Base-by-base conservation (phyloP, 192 early-diverging fungal genomes). In the Fimicolochytrium jonesii region DNA sequence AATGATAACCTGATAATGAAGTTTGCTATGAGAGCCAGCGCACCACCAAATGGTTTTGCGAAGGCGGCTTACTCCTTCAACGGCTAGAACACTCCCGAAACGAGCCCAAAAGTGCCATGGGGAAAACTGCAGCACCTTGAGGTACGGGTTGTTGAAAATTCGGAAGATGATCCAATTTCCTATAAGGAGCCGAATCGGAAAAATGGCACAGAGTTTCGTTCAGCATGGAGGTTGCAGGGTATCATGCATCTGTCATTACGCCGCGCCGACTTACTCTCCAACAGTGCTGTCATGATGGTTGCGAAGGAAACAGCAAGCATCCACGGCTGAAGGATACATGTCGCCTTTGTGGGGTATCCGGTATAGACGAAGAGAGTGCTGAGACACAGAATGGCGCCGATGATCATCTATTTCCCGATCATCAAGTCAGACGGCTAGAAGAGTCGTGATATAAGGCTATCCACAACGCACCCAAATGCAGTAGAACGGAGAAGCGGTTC, bases 131-230 rank as follows among this genome's bases (percentile, higher is more conserved):
- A 25, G 53, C 13, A 11, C 7, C 22, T 34, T 25, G 25, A 55
- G 13, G 22, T 55, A 55, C 22, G 53, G 53, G 32, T 55, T 55
- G 22, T 55, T 55, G 53, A 55, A 55, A 17, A 55, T 55, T 22
- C 32, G 22, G 20, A 33, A 22, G 9, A 55, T 33, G 53, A 15
- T 15, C 53, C 53, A 55, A 22, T 55, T 55, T 22, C 32, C 53
- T 55, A 30, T 9, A 34, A 22, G 11, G 23, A 7, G 22, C 13
- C 11, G 11, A 10, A 17, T 49, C n/a, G n/a, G n/a, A n/a, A n/a
- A n/a, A n/a, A n/a, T n/a, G n/a, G n/a, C n/a, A n/a, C n/a, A n/a
- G n/a, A n/a, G n/a, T n/a, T n/a, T n/a, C n/a, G n/a, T n/a, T n/a
- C n/a, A n/a, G n/a, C n/a, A n/a, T n/a, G n/a, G n/a, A n/a, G n/a